Base-by-base conservation (phyloP, 305 asterid species). In the Fraxinus albicans region DNA sequence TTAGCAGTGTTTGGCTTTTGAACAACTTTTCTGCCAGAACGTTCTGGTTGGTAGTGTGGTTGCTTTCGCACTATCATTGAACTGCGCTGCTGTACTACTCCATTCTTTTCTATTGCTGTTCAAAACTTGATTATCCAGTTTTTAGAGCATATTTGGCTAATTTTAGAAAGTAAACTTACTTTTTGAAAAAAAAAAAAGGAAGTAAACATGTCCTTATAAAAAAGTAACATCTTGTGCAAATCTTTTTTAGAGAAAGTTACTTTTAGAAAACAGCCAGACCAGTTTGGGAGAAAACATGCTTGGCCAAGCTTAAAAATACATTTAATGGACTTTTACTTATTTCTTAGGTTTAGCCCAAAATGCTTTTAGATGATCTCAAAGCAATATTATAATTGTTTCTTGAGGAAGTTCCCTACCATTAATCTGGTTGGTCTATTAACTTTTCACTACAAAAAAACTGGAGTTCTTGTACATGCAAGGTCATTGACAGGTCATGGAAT, bases 1-100 rank as follows among this genome's bases (percentile, higher is more conserved):
- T 40, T 60, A 38, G n/a, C 53, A 23, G 38, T 80, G 42, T 40
- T 77, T 47, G 77, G 72, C 85, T 84, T 77, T 55, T 72, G 33
- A 76, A 36, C 70, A 15, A 27, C 35, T 53, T 77, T 78, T 50
- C 19, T 8, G 31, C 76, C 79, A 9, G 53, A 70, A 67, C 23
- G 31, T 40, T 78, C 25, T 63, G 19, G 73, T 79, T 31, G 4
- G 60, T 9, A 75, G 42, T 73, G 60, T 40, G 73, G 82, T 82
- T n/a, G 8, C 79, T 40, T 6, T 74, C 38, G 29, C 29, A 31
- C 21, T 58, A 10, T 72, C 38, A 8, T 34, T 80, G 40, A 33
- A 53, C 38, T 27, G 27, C 73, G 42, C 76, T 34, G 42, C 25
- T 31, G 74, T 10, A 69, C 38, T 69, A 38, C 74, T 69, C 74